Percentiles rank a stretch among this genome's conserved stretches.
phyloP scores from a whole-genome alignment of 2,329 filamentous ascomycete genomes.

The Pseudocercospora ulei region DNA sequence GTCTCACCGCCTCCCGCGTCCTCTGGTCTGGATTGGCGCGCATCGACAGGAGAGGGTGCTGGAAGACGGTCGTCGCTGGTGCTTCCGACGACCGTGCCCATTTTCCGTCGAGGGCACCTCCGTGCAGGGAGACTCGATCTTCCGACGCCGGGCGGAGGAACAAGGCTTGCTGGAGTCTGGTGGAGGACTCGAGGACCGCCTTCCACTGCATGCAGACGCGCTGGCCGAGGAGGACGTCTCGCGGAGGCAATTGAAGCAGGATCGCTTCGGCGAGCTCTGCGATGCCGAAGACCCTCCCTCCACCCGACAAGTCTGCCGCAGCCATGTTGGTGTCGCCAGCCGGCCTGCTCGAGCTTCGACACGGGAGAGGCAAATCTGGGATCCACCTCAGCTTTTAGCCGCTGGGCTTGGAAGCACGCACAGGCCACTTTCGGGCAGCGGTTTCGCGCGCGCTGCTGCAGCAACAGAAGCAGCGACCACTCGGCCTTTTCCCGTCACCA shows the following conservation, averaged over 20 bases:
- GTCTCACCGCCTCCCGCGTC: background rate
- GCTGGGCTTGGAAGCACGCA: too few relatives aligned
- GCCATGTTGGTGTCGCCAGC: too few relatives aligned
- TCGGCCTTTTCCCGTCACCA: too few relatives aligned
- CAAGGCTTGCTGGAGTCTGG: background rate
- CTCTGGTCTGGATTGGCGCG: too few relatives aligned
- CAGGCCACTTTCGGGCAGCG: too few relatives aligned
- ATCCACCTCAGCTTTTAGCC: too few relatives aligned
- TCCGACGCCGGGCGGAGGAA: background rate
- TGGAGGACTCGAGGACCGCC: background rate
- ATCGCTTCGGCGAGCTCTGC: slow-evolving; percentile 1
- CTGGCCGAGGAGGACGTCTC: background rate
- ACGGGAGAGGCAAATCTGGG: too few relatives aligned
- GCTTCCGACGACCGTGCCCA: background rate
- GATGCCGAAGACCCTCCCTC: too few relatives aligned
- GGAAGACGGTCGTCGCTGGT: background rate
- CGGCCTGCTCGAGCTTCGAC: too few relatives aligned
- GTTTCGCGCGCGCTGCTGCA: too few relatives aligned
- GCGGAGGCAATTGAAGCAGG: background rate
- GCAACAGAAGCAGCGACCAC: too few relatives aligned
- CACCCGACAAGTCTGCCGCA: too few relatives aligned
- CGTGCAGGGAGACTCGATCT: background rate
- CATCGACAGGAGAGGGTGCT: slow-evolving; percentile 2
- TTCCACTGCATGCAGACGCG: background rate
- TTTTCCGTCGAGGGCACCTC: background rate